Evolutionary conservation across 352 stramenopile species (phyloP).

Genomic region (Phytophthora sansomeana): DNA sequence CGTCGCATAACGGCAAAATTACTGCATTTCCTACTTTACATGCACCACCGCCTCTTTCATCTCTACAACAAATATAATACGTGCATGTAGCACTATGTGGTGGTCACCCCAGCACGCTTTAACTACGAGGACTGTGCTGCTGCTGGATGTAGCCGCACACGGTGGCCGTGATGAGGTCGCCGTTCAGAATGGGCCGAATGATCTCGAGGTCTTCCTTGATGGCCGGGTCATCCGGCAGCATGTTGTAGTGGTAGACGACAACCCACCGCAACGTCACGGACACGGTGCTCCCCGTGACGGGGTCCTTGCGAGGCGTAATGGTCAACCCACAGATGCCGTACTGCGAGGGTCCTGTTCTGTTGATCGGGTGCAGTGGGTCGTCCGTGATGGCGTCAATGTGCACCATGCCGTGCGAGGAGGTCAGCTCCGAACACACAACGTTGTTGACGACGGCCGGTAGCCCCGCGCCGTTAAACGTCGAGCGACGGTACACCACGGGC

Average conservation of each 20-base stretch:
- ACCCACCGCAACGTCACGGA: constrained; percentile 42
- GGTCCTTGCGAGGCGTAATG: constrained; percentile 36
- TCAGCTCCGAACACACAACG: constrained; percentile 40
- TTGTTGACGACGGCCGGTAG: constrained; percentile 39
- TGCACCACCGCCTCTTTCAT: not conserved
- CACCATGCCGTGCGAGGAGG: constrained; percentile 36
- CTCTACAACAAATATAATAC: not conserved
- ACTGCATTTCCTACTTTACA: constrained; percentile 28
- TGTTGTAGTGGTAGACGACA: constrained; percentile 48
- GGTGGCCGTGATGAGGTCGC: constrained; percentile 48
- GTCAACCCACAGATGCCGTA: constrained; percentile 38
- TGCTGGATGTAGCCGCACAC: constrained; percentile 46
- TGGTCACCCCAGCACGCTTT: not conserved
- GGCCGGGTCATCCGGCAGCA: constrained; percentile 34
- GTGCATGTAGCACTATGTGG: not conserved
- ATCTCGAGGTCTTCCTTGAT: constrained; percentile 37
- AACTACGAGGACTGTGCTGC: constrained; percentile 20
- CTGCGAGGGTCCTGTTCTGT: constrained; percentile 19
- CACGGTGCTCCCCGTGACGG: constrained; percentile 15
- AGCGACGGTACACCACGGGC: constrained; percentile 40
- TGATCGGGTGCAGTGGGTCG: constrained; percentile 39
- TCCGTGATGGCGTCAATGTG: constrained; percentile 45
- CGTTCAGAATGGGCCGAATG: constrained; percentile 52
- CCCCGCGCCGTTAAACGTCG: constrained; percentile 31
- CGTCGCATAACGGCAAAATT: constrained; percentile 14